Evolutionary conservation across 2,329 filamentous ascomycete genomes (phyloP), one percentile per base, ranked within the genome.

Genomic region (Akanthomyces uredinophilus): DNA sequence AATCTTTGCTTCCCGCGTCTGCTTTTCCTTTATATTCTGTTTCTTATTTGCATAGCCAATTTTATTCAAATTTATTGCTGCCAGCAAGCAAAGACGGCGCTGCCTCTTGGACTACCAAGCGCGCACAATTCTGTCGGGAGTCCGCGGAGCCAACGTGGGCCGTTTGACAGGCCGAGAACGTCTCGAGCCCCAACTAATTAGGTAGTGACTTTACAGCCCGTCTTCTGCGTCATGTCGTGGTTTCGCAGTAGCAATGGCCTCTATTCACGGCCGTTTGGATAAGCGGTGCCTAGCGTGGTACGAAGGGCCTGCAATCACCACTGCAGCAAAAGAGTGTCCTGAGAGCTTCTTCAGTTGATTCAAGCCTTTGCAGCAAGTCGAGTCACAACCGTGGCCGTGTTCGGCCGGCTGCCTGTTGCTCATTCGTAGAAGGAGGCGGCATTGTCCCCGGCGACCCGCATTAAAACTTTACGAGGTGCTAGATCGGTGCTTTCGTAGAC

Each of bases 361-460:
- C 13, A 11, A 11, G 32, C 27, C 22, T n/a, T 32, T 32, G 46
- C 39, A 56, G 39, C 22, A 50, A 41, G 35, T 32, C 27, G 14
- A 51, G 35, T 59, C 44, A 59, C 56, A 41, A 27, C 20, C 39
- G 22, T 7, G 20, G 56, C 46, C 56, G 56, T 59, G 20, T 59
- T 59, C 56, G 56, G 56, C 56, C 32, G 44, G 44, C 32, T 41
- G 8, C 27, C 32, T 10, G 22, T 39, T 43, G 20, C 8, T 46
- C 32, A 35, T 35, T 35, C 32, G 32, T 22, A 29, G 16, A 18
- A 32, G 16, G 24, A 27, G 27, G 29, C 57, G 47, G 57, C 47
- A 18, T 44, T 60, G 44, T 59, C n/a, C 18, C 56, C 56, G 22
- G n/a, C 32, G 56, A 52, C 57, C 57, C 57, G 47, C 57, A 60